Conservation (phyloP, 2,329 filamentous ascomycete genomes). For the Fusarium piperis region DNA sequence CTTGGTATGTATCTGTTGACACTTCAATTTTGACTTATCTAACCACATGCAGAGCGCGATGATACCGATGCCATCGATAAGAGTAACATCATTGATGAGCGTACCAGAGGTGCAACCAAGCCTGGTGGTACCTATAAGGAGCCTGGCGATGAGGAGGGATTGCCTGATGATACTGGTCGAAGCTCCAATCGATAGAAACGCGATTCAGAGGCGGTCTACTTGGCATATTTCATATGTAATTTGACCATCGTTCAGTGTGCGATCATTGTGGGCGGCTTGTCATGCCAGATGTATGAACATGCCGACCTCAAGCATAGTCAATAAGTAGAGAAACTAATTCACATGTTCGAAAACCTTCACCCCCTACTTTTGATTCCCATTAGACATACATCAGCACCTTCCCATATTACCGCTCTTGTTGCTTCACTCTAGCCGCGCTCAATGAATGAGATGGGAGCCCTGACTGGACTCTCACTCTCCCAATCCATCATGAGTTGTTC, state of each 20-base stretch:
- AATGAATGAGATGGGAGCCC: too few species aligned
- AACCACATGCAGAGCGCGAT: slow-evolving; percentile 14
- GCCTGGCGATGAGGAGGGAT: slow-evolving; percentile 33
- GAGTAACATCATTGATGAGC: slow-evolving; percentile 33
- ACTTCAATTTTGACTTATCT: not conserved
- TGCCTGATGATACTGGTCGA: slow-evolving; percentile 28
- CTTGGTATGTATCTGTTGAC: slow-evolving; percentile 11
- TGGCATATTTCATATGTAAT: not conserved
- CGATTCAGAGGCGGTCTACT: too few species aligned
- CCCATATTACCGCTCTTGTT: not conserved
- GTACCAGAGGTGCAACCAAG: slow-evolving; percentile 29
- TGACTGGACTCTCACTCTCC: too few species aligned
- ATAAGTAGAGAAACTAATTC: not conserved
- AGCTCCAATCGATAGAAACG: slow-evolving; percentile 7
- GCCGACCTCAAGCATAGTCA: not conserved
- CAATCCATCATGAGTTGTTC: too few species aligned
- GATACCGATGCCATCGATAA: slow-evolving; percentile 31
- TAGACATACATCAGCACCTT: not conserved
- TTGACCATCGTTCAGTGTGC: not conserved
- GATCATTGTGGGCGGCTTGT: too few species aligned
- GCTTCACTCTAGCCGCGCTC: not conserved
- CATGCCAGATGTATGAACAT: not conserved
- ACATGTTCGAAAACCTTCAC: not conserved
- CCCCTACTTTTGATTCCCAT: not conserved
- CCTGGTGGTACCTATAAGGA: slow-evolving; percentile 28